These are phyloP conservation scores for Euphrasia arctica DNA, from an alignment of 305 asterid genomes.

Conservation along the genomic window DNA sequence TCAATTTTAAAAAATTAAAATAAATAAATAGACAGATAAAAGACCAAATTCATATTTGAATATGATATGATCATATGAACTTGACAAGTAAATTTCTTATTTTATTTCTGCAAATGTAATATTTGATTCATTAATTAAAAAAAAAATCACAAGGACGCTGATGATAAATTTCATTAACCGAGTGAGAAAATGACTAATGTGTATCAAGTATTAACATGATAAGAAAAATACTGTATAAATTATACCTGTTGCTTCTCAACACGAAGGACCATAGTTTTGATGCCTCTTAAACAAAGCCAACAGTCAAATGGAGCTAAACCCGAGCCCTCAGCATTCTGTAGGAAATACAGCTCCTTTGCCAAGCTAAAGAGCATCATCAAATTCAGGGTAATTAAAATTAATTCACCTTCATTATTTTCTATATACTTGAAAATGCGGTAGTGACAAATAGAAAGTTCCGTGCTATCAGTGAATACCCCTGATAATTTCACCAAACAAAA, in stretches of 20 bases:
- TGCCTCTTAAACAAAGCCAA: conserved; percentile 91
- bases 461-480: background rate
- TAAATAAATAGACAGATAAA: too few species aligned
- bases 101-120: too few species aligned
- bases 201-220: too few species aligned
- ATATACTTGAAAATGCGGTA: background rate
- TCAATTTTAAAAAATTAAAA: too few species aligned
- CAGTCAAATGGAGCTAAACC: conserved; percentile 95
- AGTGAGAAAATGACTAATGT: too few species aligned
- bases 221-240: conserved; percentile 4
- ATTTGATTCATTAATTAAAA: too few species aligned
- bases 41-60: too few species aligned
- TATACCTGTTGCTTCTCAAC: conserved; percentile 87
- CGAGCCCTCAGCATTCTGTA: conserved; percentile 93
- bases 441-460: background rate
- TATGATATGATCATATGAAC: too few species aligned
- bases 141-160: too few species aligned
- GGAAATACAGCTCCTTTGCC: conserved; percentile 67
- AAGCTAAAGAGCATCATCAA: conserved; percentile 42
- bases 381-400: background rate
- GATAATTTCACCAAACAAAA: background rate
- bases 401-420: background rate
- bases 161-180: too few species aligned
- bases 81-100: too few species aligned
- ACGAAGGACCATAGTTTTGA: conserved; percentile 83